A percentile compares a stretch with the other conserved stretches of the same genome.
These are phyloP conservation scores for Chlamydomonas sp. DNA, from an alignment of 139 green algal genomes.

Conservation along the genomic window DNA sequence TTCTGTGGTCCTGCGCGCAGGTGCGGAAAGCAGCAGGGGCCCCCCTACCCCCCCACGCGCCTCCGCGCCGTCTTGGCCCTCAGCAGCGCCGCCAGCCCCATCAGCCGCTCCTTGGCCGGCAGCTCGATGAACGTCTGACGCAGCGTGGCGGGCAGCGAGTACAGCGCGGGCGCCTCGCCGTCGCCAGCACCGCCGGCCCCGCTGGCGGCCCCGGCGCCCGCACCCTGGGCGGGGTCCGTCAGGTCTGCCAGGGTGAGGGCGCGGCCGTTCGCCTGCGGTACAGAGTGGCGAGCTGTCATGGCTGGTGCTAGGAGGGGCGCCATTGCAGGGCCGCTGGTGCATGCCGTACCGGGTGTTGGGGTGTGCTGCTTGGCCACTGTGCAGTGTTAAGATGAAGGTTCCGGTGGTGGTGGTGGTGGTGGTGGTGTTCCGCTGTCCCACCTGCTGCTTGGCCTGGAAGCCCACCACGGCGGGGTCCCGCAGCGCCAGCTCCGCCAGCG, in stretches of 20 bases:
- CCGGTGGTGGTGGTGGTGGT: no score
- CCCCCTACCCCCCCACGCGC: slow-evolving; percentile 35
- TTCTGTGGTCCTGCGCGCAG: no score
- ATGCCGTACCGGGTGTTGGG: no score
- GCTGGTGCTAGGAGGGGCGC: no score
- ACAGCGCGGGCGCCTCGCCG: slow-evolving; percentile 43
- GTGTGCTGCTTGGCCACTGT: no score
- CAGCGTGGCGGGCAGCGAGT: slow-evolving; percentile 77
- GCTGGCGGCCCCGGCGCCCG: not conserved
- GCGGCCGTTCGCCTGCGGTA: no score
- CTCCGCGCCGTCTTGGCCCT: slow-evolving; percentile 11
- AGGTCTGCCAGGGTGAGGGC: no score
- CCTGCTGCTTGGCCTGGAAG: slow-evolving; percentile 60
- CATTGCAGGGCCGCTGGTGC: no score
- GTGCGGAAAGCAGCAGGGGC: no score
- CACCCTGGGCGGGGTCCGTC: not conserved
- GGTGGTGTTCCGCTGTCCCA: not conserved
- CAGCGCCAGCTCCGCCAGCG: slow-evolving; percentile 76
- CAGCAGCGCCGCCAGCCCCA: slow-evolving; percentile 75
- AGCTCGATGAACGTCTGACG: slow-evolving; percentile 85
- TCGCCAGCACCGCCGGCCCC: slow-evolving; percentile 1
- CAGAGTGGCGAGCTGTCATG: no score
- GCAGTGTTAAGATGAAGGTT: no score
- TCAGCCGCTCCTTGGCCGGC: slow-evolving; percentile 81
- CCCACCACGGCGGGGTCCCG: slow-evolving; percentile 75